A percentile compares a stretch with the other conserved stretches of the same genome.
Evolutionary conservation across 1,139 yeast species (phyloP).

Genomic region (Candida sp.): DNA sequence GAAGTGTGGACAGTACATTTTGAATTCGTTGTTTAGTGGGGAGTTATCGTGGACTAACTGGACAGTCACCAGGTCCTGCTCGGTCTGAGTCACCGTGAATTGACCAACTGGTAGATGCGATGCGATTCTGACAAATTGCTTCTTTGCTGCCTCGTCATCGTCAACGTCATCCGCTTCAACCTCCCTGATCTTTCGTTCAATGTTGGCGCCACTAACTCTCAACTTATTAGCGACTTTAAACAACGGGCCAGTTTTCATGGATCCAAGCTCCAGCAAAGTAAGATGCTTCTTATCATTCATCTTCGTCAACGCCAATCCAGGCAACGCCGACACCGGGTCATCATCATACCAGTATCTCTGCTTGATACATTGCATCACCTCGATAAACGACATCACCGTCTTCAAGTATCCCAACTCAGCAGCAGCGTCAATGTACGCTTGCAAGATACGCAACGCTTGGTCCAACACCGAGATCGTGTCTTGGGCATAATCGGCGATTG

Average conservation of each 20-base stretch:
- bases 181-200: constrained; percentile 4
- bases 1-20: constrained; percentile 77
- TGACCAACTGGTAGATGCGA: constrained; percentile 55
- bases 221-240: constrained; percentile 35
- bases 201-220: constrained; percentile 32
- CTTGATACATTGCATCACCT: constrained; percentile 84
- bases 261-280: constrained; percentile 9
- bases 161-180: no score
- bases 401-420: constrained; percentile 79
- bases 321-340: constrained; percentile 68
- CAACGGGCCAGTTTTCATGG: constrained; percentile 27
- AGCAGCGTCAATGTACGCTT: constrained; percentile 90
- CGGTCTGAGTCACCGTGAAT: constrained; percentile 35
- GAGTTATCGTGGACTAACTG: constrained; percentile 56
- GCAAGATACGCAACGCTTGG: constrained; percentile 91
- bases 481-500: constrained; percentile 94
- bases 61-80: constrained; percentile 40
- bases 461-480: constrained; percentile 94
- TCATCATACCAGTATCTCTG: constrained; percentile 90
- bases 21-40: constrained; percentile 62
- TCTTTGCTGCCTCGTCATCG: constrained; percentile 21
- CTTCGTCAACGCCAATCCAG: constrained; percentile 59
- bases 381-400: constrained; percentile 63
- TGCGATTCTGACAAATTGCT: constrained; percentile 47
- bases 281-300: constrained; percentile 20